phyloP scores from a whole-genome alignment of 768 basidiomycete species.

The Gautieria morchelliformis region DNA sequence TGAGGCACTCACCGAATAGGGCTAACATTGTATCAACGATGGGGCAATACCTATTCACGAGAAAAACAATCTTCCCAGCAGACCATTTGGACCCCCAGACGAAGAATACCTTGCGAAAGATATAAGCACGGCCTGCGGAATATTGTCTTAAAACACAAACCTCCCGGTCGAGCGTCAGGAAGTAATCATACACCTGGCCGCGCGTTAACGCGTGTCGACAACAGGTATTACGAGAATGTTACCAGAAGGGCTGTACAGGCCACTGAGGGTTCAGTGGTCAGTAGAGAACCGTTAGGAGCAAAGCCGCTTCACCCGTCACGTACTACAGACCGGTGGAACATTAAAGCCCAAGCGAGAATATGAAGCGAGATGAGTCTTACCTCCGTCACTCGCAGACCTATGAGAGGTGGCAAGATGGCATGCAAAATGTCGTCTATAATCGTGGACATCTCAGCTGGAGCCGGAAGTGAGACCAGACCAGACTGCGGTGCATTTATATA shows the following conservation, averaged over 20 bases:
- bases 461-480: not conserved
- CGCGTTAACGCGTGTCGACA: too few relatives aligned
- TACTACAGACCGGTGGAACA: not conserved
- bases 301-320: not conserved
- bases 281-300: not conserved
- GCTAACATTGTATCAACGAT: not conserved
- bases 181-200: not conserved
- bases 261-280: not conserved
- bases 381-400: not conserved
- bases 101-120: not conserved
- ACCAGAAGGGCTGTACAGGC: not conserved
- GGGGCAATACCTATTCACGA: slow-evolving; percentile 3
- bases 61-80: slow-evolving; percentile 2
- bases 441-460: not conserved
- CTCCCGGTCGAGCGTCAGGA: slow-evolving; percentile 2
- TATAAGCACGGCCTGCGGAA: not conserved
- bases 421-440: too few relatives aligned
- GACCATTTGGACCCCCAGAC: slow-evolving; percentile 4
- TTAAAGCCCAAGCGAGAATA: not conserved
- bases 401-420: not conserved
- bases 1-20: not conserved
- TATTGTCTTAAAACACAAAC: not conserved
- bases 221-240: not conserved
- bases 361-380: not conserved
- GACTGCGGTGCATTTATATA: not conserved